These are phyloP conservation scores for Calonectria henricotiae DNA, from an alignment of 2,329 filamentous ascomycete genomes.

Conservation along the genomic window DNA sequence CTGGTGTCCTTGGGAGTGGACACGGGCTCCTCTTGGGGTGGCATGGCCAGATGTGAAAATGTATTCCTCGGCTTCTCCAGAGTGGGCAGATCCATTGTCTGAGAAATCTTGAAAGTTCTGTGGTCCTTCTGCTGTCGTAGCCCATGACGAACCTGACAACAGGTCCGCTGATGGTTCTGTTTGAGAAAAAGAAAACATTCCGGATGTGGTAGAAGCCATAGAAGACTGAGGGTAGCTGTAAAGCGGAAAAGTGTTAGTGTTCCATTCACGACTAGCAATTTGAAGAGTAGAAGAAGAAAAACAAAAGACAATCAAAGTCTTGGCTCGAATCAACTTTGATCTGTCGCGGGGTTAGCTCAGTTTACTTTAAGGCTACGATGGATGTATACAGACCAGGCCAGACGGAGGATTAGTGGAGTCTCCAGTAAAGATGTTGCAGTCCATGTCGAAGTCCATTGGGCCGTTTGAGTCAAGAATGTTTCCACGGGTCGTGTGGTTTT, in stretches of 20 bases:
- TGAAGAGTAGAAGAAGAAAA: slow-evolving; percentile 53
- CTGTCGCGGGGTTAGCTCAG: slow-evolving; percentile 58
- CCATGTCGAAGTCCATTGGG: slow-evolving; percentile 39
- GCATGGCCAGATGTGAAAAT: slow-evolving; percentile 71
- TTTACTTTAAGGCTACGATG: slow-evolving; percentile 35
- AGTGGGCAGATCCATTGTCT: slow-evolving; percentile 66
- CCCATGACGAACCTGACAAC: slow-evolving; percentile 71
- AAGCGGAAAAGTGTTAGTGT: slow-evolving; percentile 73
- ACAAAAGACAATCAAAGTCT: slow-evolving; percentile 50
- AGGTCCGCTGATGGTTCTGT: slow-evolving; percentile 74
- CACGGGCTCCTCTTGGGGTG: slow-evolving; percentile 68
- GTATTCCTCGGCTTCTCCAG: slow-evolving; percentile 71
- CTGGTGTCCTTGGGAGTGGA: slow-evolving; percentile 60
- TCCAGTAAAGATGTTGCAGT: slow-evolving; percentile 43
- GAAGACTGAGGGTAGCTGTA: slow-evolving; percentile 71
- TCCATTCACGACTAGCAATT: slow-evolving; percentile 64
- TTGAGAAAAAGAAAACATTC: slow-evolving; percentile 74
- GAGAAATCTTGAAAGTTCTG: slow-evolving; percentile 73
- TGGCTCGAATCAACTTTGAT: slow-evolving; percentile 73
- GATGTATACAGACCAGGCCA: slow-evolving; percentile 53
- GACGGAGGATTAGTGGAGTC: slow-evolving; percentile 34
- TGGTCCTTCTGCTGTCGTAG: slow-evolving; percentile 71
- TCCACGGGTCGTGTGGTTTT: slow-evolving; percentile 9
- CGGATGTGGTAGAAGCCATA: slow-evolving; percentile 66
- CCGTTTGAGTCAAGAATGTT: not conserved